phyloP scores from a whole-genome alignment of 2,329 filamentous ascomycete genomes.

The Fusarium sublunatum region DNA sequence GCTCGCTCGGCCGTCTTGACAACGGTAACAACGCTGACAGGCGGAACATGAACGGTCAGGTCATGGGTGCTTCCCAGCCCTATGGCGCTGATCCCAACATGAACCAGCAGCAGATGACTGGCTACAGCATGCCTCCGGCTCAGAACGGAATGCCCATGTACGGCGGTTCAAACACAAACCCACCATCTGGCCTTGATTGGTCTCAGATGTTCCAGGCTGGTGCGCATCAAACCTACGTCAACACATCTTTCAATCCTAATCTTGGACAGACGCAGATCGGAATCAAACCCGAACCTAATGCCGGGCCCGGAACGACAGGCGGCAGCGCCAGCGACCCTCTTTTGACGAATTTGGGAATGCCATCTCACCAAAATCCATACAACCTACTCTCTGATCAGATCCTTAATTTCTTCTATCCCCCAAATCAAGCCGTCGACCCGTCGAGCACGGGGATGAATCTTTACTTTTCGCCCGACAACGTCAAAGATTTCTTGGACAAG shows the following conservation, averaged over 20 bases:
- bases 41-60: constrained; percentile 64
- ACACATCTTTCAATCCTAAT: constrained; percentile 72
- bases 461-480: constrained; percentile 74
- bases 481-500: constrained; percentile 76
- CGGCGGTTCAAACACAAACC: constrained; percentile 68
- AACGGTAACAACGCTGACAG: constrained; percentile 67
- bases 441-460: constrained; percentile 67
- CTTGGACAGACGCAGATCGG: constrained; percentile 75
- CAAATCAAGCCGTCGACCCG: constrained; percentile 59
- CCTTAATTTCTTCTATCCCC: constrained; percentile 66
- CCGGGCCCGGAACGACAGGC: constrained; percentile 62
- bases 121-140: constrained; percentile 71
- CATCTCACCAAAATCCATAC: constrained; percentile 62
- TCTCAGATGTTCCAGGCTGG: constrained; percentile 81
- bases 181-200: constrained; percentile 77
- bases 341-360: constrained; percentile 62
- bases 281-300: constrained; percentile 74
- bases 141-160: constrained; percentile 75
- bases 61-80: constrained; percentile 63
- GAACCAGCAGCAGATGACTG: constrained; percentile 72
- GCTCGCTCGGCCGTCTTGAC: constrained; percentile 69
- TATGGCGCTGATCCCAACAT: constrained; percentile 71
- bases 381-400: constrained; percentile 66
- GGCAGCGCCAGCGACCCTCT: constrained; percentile 59
- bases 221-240: constrained; percentile 74